A percentile compares a stretch with the other conserved stretches of the same genome.
These are phyloP conservation scores for Phanerodontia chrysosporium DNA, from an alignment of 768 basidiomycete genomes.

Conservation along the genomic window DNA sequence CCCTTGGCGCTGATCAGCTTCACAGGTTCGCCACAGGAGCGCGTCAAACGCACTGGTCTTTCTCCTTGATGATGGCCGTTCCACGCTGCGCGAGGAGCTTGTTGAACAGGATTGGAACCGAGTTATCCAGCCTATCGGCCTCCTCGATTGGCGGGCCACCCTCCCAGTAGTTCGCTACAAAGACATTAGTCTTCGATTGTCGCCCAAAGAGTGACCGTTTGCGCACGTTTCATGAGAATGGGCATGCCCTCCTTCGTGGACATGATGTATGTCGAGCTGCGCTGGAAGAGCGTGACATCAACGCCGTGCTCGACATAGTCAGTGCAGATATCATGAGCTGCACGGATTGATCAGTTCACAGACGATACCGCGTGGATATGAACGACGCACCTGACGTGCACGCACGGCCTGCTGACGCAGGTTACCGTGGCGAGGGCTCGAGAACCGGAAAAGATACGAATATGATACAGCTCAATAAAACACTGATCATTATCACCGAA, in stretches of 20 bases:
- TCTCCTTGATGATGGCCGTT: conserved; percentile 29
- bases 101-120: conserved; percentile 37
- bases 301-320: conserved; percentile 43
- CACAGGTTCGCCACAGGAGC: background rate
- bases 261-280: conserved; percentile 48
- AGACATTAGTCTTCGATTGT: background rate
- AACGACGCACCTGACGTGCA: conserved; percentile 48
- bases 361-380: background rate
- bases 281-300: conserved; percentile 57
- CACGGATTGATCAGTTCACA: background rate
- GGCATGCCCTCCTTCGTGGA: conserved; percentile 34
- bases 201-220: background rate
- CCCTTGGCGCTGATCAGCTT: conserved; percentile 24
- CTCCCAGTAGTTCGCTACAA: conserved; percentile 38
- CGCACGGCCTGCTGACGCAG: too few relatives aligned
- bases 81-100: conserved; percentile 27
- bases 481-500: too few relatives aligned
- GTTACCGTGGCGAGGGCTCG: too few relatives aligned
- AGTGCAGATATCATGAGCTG: conserved; percentile 45
- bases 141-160: conserved; percentile 43
- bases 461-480: too few relatives aligned
- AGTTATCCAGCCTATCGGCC: conserved; percentile 51
- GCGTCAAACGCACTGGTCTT: conserved; percentile 22
- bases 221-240: conserved; percentile 26
- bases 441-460: too few relatives aligned